Evolutionary conservation across 495 filamentous ascomycete species (phyloP).

Genomic region (Neurospora cerealis): DNA sequence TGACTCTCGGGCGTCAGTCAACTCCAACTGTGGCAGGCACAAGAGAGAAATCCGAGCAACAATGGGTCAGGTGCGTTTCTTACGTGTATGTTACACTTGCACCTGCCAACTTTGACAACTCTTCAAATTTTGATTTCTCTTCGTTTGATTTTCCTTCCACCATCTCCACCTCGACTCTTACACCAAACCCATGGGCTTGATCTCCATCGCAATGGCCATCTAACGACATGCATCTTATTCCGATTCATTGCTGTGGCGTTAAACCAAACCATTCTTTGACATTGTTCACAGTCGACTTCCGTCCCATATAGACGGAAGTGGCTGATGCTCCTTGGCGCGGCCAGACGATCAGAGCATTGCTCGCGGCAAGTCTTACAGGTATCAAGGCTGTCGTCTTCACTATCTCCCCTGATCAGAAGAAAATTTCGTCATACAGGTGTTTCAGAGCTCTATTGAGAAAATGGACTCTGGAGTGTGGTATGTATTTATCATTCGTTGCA

Average conservation of each 20-base stretch:
- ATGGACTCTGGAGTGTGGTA: background rate
- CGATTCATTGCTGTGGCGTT: background rate
- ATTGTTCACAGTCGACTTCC: background rate
- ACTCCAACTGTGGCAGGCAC: background rate
- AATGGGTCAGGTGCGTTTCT: background rate
- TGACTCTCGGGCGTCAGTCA: background rate
- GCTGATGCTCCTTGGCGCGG: background rate
- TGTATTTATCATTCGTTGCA: background rate
- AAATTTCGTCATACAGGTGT: background rate
- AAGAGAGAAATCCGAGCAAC: background rate
- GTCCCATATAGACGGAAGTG: background rate
- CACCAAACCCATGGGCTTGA: background rate
- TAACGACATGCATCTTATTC: background rate
- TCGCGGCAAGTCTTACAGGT: background rate
- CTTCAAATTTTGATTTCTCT: background rate
- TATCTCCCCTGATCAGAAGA: too few species aligned
- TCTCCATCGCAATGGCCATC: background rate
- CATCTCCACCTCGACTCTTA: background rate
- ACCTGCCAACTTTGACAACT: background rate
- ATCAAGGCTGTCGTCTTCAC: background rate
- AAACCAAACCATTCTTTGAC: background rate
- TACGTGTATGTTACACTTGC: background rate
- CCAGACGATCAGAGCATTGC: background rate
- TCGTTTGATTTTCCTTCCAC: background rate
- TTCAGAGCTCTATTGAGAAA: background rate